Base-by-base conservation (phyloP, 768 basidiomycete genomes). In the Podaxis sp. region DNA sequence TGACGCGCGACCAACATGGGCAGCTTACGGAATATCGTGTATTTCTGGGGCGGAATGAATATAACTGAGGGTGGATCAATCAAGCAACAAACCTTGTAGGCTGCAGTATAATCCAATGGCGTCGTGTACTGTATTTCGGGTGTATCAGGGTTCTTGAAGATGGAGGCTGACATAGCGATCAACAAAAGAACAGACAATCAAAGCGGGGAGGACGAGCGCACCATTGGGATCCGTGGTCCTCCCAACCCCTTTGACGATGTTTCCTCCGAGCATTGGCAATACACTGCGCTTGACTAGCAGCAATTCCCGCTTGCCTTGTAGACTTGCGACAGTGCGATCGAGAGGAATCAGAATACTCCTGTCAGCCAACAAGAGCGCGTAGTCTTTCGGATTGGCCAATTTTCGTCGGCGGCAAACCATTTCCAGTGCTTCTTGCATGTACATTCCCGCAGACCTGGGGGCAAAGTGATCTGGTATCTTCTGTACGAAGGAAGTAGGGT, bases 351-450 rank as follows among this genome's bases (percentile, higher is more conserved):
- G 75, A 43, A 96, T 88, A 61, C 86, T 88, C 75, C 79, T 81
- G 60, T 87, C 84, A 1, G 80, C 79, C 51, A 91, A 75, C 43
- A 96, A 77, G 22, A 98, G 82, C 1, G 92, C 93, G 76, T 94
- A 98, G 62, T 94, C 89, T 61, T 89, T 85, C 33, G 90, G 83
- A 67, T 89, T 83, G 25, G 77, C 75, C 29, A 93, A 74, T 68
- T 85, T 86, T 54, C 88, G 83, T 69, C 85, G 85, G 40, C 84
- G 80, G 71, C 91, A 94, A 1, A 93, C 89, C 22, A 88, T 79
- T 64, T 97, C 96, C 24, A 97, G 82, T 0, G 93, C 93, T 73
- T 98, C 96, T 68, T 96, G 94, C 85, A 98, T 90, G 73, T 98
- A 98, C 89, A 94, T 97, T 8, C 92, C 94, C 13, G 92, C 87